Conservation (phyloP, 202 grass and related monocot species). For the Elaeis oleifera region DNA sequence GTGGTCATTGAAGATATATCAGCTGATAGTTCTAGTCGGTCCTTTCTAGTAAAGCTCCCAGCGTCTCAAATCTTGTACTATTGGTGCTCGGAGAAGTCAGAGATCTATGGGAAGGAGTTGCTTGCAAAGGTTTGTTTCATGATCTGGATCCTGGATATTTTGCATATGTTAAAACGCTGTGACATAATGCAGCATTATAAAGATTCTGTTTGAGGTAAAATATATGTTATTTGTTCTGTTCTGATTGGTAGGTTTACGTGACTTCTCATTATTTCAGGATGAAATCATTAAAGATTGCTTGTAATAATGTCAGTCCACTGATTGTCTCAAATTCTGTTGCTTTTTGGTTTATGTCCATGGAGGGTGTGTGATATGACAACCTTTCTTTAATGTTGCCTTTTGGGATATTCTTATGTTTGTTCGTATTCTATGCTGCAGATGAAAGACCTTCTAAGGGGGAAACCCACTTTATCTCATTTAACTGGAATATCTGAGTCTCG, state of each 20-base stretch:
- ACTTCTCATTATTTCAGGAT: too few relatives aligned
- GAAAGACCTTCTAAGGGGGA: slow-evolving; percentile 72
- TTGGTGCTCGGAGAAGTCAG: slow-evolving; percentile 94
- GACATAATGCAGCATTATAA: too few relatives aligned
- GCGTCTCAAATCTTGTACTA: slow-evolving; percentile 65
- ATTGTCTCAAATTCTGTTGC: too few relatives aligned
- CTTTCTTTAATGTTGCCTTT: too few relatives aligned
- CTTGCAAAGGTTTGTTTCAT: slow-evolving; percentile 56
- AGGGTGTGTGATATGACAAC: too few relatives aligned
- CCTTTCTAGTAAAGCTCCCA: slow-evolving; percentile 59
- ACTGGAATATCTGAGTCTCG: slow-evolving; percentile 70
- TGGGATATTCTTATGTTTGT: neutral
- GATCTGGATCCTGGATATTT: neutral
- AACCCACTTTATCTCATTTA: slow-evolving; percentile 64
- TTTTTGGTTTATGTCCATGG: too few relatives aligned
- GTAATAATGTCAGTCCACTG: too few relatives aligned
- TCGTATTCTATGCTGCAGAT: slow-evolving; percentile 41
- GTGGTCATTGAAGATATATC: slow-evolving; percentile 65
- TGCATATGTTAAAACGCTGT: too few relatives aligned
- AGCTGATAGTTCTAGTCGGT: slow-evolving; percentile 68
- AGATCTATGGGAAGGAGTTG: slow-evolving; percentile 57
- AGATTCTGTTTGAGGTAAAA: too few relatives aligned
- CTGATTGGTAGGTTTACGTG: too few relatives aligned
- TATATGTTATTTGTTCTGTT: too few relatives aligned
- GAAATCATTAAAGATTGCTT: too few relatives aligned